phyloP scores from a whole-genome alignment of 805 yeast genomes.

The Sugiyamaella americana region DNA sequence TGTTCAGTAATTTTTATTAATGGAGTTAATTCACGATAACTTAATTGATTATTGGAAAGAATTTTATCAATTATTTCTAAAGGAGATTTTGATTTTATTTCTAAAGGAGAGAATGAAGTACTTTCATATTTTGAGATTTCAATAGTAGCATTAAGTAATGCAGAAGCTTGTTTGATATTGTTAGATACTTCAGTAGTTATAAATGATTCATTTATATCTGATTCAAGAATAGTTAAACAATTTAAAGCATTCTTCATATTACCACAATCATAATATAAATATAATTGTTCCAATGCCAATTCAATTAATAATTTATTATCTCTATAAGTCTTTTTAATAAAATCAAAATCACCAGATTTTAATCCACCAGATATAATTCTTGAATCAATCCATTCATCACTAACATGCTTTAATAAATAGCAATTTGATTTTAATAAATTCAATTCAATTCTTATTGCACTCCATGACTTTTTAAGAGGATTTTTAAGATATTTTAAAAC shows the following conservation, averaged over 20 bases:
- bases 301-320: not conserved
- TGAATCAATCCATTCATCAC: constrained; percentile 10
- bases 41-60: constrained; percentile 28
- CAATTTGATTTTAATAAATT: not conserved
- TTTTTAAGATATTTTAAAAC: not conserved
- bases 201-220: not conserved
- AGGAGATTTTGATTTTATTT: constrained; percentile 22
- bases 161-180: constrained; percentile 18
- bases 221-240: constrained; percentile 21
- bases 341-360: constrained; percentile 23
- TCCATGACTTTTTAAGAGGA: not conserved
- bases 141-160: constrained; percentile 26
- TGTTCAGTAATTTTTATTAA: constrained; percentile 19
- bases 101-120: constrained; percentile 25
- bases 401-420: not conserved
- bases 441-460: not conserved
- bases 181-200: constrained; percentile 2
- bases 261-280: constrained; percentile 26
- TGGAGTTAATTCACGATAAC: constrained; percentile 26
- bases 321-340: constrained; percentile 15
- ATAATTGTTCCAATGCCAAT: not conserved
- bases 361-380: constrained; percentile 20
- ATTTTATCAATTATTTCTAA: constrained; percentile 24
- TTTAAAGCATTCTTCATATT: constrained; percentile 36
- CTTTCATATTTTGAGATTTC: constrained; percentile 27